Evolutionary conservation across 495 filamentous ascomycete species (phyloP), one percentile per base, ranked within the genome.

Genomic region (Lasiosphaeria miniovina): DNA sequence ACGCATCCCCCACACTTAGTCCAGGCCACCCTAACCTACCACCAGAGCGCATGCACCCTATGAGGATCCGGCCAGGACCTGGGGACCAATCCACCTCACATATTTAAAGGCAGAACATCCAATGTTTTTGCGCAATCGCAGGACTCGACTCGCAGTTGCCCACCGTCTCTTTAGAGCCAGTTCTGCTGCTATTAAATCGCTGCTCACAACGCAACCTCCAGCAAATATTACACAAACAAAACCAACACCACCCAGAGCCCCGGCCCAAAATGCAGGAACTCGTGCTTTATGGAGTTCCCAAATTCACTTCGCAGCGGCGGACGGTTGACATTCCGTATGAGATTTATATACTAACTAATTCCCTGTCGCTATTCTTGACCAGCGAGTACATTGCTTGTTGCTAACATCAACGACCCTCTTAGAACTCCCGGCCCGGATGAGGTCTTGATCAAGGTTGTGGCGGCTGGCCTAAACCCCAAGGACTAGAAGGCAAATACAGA

Each of bases 391-490:
- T 10, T 41, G 49, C 5, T 24, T 36, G 4, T 49, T 36, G 6
- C 17, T n/a, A 36, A 31, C 3, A 11, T 52, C 11, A 10, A 45
- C 14, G 38, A 12, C n/a, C 36, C 34, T 9, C 8, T 36, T 40
- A 60, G 61, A 15, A 64, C 48, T n/a, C 81, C 83, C 0, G 68
- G 70, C 33, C 69, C 75, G 6, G 74, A 76, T 38, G 75, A 88
- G 53, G 71, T 87, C 15, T 73, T 87, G n/a, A 87, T 82, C 57
- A 80, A 81, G 55, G 83, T 87, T 36, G 74, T 83, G 2, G 80
- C 82, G 6, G 77, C 77, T 33, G 38, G 63, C 46, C 51, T 61
- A n/a, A 68, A 74, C 51, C 70, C 70, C 9, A 73, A 73, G 50
- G 68, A 71, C 56, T 73, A 68, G 70, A 73, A 71, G 58, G 36